These are phyloP conservation scores for Apophysomyces ossiformis DNA, from an alignment of 371 early-diverging fungal species.

Conservation along the genomic window DNA sequence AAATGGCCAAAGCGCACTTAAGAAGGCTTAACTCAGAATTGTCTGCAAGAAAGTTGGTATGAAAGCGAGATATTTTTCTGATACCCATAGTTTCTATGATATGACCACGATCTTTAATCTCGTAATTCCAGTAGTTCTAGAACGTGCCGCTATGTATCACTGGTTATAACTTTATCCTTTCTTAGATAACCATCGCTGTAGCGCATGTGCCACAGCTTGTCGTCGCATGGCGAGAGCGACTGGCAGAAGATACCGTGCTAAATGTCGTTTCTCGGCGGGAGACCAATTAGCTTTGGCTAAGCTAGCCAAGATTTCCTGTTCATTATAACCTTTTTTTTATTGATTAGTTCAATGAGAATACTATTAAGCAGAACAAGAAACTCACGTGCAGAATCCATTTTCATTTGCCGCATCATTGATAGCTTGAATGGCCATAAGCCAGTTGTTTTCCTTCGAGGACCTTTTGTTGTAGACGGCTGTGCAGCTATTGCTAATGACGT, in stretches of 20 bases:
- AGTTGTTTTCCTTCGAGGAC: background rate
- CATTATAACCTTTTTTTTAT: constrained; percentile 3
- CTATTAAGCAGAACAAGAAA: background rate
- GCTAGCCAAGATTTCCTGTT: background rate
- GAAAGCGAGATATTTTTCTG: no score
- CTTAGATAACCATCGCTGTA: background rate
- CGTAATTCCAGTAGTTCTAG: no score
- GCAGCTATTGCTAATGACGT: no score
- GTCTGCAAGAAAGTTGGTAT: no score
- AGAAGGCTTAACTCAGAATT: no score
- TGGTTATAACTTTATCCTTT: background rate
- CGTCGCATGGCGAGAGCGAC: constrained; percentile 11
- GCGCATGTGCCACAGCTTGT: background rate
- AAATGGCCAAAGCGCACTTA: no score
- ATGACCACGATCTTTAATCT: no score
- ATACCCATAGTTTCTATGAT: no score
- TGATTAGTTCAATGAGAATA: constrained; percentile 2
- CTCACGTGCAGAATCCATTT: constrained; percentile 3
- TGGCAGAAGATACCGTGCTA: constrained; percentile 14
- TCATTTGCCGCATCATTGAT: background rate
- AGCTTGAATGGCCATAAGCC: background rate
- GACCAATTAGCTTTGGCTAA: constrained; percentile 1
- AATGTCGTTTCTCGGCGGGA: constrained; percentile 6
- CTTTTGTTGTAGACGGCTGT: background rate
- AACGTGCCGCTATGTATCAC: background rate